Percentiles rank a stretch among this genome's conserved stretches.
phyloP scores from a whole-genome alignment of 129 eudicot genomes.

The Dittrichia graveolens region DNA sequence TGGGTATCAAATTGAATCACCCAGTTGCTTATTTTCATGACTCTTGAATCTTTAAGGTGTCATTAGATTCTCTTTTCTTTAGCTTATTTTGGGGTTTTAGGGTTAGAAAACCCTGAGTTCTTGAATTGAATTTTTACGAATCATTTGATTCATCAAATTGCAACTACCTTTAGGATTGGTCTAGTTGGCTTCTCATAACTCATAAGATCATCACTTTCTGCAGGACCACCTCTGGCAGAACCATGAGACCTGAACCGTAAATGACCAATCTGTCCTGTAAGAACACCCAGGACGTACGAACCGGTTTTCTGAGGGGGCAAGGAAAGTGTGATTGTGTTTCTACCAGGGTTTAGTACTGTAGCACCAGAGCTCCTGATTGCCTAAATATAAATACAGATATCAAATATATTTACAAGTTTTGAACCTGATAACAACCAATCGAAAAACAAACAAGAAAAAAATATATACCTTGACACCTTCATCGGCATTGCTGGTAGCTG shows the following conservation, averaged over 20 bases:
- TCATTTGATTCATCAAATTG: background rate
- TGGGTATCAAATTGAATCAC: no score
- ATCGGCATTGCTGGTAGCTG: slow-evolving; percentile 80
- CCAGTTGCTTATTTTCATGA: background rate
- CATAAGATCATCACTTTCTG: slow-evolving; percentile 95
- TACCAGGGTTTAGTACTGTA: slow-evolving; percentile 79
- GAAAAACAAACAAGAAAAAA: slow-evolving; percentile 15
- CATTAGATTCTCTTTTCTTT: background rate
- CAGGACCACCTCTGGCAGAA: slow-evolving; percentile 89
- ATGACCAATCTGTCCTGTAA: slow-evolving; percentile 95
- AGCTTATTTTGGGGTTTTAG: background rate
- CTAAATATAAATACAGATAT: slow-evolving; percentile 38
- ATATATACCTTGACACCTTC: slow-evolving; percentile 83
- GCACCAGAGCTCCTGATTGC: slow-evolving; percentile 80
- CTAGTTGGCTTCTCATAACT: slow-evolving; percentile 97
- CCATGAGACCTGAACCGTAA: slow-evolving; percentile 95
- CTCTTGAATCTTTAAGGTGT: background rate
- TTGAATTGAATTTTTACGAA: background rate
- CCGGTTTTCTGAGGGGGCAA: slow-evolving; percentile 97
- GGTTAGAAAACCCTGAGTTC: background rate
- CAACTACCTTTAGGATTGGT: slow-evolving; percentile 83
- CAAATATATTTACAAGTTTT: background rate
- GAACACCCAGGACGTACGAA: slow-evolving; percentile 88
- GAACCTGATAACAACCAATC: background rate
- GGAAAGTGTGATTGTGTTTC: slow-evolving; percentile 67